Evolutionary conservation across 352 stramenopile genomes (phyloP), one percentile per base, ranked within the genome.

Genomic region (Globisporangium irregulare): DNA sequence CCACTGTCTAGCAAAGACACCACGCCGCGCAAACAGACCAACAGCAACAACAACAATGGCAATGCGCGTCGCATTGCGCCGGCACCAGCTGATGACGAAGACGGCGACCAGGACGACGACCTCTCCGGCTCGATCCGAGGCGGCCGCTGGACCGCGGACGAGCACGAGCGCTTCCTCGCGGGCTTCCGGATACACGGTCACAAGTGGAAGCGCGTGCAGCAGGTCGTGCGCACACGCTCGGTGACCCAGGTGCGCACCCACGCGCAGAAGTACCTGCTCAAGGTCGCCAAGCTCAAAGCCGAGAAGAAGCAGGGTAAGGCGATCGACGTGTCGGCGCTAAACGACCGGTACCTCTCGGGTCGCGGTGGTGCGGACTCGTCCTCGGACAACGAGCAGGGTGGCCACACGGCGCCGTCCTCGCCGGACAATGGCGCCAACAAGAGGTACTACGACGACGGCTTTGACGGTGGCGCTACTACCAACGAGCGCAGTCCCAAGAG

Each of bases 121-220:
- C 34, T 64, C 53, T 36, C 68, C 3, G 72, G 73, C 46, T 87
- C 87, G 22, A 90, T 95, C 38, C 89, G 89, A 12, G 89, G 87
- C 18, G 89, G 89, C 0, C 85, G 89, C 25, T 96, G 89, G 89
- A 94, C 84, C 1, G 84, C 84, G 0, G 87, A 96, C 36, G 89
- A 96, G 66, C 87, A 96, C 66, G 87, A 96, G 51, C 87, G 89
- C 3, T 96, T 96, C 65, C 69, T 96, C 9, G 80, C 88, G 25
- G 89, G 89, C 36, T 96, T 96, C 69, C 84, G 83, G 64, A 87
- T 94, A 68, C 86, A 95, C 56, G 89, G 89, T 24, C 87, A 96
- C 79, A 95, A 96, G 76, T 96, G 89, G 89, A 96, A 96, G 73
- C 87, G 89, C 41, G 89, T 96, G 58, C 89, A 96, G 67, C 87